Percentiles rank a stretch among this genome's conserved stretches.
Conservation (phyloP, 352 stramenopile species). For the Globisporangium nagaii region DNA sequence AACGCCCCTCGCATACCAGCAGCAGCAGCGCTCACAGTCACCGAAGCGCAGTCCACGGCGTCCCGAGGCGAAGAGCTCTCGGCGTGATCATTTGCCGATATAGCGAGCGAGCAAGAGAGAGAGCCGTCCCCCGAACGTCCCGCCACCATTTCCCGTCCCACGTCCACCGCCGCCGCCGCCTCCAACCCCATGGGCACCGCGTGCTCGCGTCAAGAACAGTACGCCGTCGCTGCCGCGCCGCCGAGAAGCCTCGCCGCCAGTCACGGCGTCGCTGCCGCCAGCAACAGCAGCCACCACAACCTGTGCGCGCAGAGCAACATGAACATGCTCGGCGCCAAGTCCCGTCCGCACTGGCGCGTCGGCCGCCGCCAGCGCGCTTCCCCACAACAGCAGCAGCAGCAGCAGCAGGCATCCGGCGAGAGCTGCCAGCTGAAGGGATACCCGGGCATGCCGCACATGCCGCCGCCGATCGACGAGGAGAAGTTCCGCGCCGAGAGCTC, state of each 20-base stretch:
- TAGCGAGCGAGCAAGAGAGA: background rate
- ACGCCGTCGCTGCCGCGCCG: constrained; percentile 6
- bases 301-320: background rate
- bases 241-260: background rate
- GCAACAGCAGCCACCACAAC: constrained; percentile 4
- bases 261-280: too few species aligned
- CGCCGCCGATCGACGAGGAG: background rate
- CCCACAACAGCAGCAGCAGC: background rate
- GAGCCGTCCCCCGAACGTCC: background rate
- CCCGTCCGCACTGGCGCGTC: constrained; percentile 8
- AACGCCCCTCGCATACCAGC: too few species aligned
- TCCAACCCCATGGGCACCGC: constrained; percentile 25
- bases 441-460: background rate
- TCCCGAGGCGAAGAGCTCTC: too few species aligned
- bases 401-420: background rate
- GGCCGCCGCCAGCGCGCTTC: constrained; percentile 2
- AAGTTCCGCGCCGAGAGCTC: constrained; percentile 12
- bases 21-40: too few species aligned
- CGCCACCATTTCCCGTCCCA: constrained; percentile 2
- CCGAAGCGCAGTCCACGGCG: too few species aligned
- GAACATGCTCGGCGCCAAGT: constrained; percentile 1
- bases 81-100: background rate
- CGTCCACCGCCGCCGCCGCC: background rate
- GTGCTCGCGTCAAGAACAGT: constrained; percentile 31
- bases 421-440: background rate